Base-by-base conservation (phyloP, 345 rosid genomes). In the Sonneratia caseolaris region DNA sequence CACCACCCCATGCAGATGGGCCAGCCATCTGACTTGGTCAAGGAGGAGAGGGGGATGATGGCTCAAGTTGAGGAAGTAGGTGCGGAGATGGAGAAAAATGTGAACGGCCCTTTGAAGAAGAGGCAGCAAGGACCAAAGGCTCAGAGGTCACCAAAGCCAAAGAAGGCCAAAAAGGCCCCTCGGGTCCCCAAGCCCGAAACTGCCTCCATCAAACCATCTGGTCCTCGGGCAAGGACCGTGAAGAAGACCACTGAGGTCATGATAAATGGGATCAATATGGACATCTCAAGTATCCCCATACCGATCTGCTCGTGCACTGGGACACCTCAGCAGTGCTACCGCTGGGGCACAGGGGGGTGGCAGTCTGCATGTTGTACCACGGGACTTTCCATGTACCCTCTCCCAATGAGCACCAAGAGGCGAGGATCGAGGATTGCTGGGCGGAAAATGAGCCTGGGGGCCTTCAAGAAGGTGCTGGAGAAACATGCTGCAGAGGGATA, bases 261-360 rank as follows among this genome's bases (percentile, higher is more conserved):
- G 38, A 75, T 79, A 51, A 79, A 79, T 64, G 81, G 78, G 73
- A 75, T 79, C 72, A 73, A 55, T 43, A 74, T 77, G 76, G 83
- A 81, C 68, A 70, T 77, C 10, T 74, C 83, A 0, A 62, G 76
- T 43, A 77, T 81, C 47, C 83, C 83, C 3, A 75, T 75, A 53
- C 83, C 83, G 0, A 75, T 81, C 43, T 81, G 83, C 72, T 74
- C 83, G 0, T 81, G 83, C 68, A 81, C 83, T 0, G 83, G 81
- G 22, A 9, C 55, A 3, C 70, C 83, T 53, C 81, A 77, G 71
- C 81, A 77, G 76, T 81, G 83, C 40, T 77, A 81, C 43, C 73
- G 78, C n/a, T 77, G 83, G 81, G 83, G 83, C 62, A 68, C 72
- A 37, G 83, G 83, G 38, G 81, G 81, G 56, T 81, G 83, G 83